Evolutionary conservation across 805 yeast species (phyloP).

Genomic region (Barnettozyma sp.): DNA sequence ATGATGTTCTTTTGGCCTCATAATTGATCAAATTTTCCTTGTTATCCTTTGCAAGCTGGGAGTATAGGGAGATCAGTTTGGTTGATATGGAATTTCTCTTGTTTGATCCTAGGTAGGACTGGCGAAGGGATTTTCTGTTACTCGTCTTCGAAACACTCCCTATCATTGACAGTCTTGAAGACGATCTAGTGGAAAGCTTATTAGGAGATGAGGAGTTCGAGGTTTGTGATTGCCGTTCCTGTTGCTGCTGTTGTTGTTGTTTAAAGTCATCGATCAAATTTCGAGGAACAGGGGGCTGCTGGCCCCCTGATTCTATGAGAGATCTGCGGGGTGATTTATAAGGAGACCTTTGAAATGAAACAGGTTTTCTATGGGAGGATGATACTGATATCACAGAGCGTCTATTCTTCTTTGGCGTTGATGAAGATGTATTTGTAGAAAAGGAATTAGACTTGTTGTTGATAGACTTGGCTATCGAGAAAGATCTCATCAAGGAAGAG

Average conservation of each 20-base stretch:
- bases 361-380: conserved; percentile 42
- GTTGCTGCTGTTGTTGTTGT: conserved; percentile 12
- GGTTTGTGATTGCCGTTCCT: not conserved
- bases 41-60: conserved; percentile 52
- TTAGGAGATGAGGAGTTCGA: conserved; percentile 9
- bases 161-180: conserved; percentile 8
- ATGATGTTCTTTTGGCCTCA: conserved; percentile 68
- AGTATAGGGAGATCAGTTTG: conserved; percentile 64
- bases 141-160: conserved; percentile 6
- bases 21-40: conserved; percentile 67
- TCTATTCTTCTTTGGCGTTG: conserved; percentile 34
- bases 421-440: conserved; percentile 7
- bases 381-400: conserved; percentile 38
- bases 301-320: conserved; percentile 15
- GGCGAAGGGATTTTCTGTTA: conserved; percentile 28
- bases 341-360: conserved; percentile 34
- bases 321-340: conserved; percentile 21
- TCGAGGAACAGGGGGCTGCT: conserved; percentile 22
- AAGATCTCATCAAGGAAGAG: conserved; percentile 24
- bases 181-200: conserved; percentile 7
- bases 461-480: conserved; percentile 26
- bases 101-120: conserved; percentile 31
- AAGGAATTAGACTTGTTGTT: conserved; percentile 12
- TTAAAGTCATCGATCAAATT: conserved; percentile 15
- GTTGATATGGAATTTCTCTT: conserved; percentile 69